A percentile compares a stretch with the other conserved stretches of the same genome.
phyloP scores from a whole-genome alignment of 1,284 basidiomycete genomes.

The Somion occarium region DNA sequence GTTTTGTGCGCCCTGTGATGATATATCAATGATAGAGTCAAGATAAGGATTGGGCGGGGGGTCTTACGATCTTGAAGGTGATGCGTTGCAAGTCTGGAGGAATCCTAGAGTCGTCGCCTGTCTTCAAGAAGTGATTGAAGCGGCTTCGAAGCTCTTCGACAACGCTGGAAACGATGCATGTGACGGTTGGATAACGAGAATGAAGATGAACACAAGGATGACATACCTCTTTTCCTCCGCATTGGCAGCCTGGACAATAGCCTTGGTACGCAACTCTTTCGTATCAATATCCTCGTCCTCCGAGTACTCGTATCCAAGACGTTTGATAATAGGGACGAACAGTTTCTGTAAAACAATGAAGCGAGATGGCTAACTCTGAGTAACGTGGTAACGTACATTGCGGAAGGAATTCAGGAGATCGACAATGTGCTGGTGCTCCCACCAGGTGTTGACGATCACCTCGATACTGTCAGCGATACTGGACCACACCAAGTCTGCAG shows the following conservation, averaged over 20 bases:
- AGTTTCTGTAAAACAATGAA: constrained; percentile 41
- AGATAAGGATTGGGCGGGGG: no score
- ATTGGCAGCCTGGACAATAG: constrained; percentile 63
- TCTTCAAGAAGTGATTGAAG: constrained; percentile 71
- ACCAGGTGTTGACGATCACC: constrained; percentile 73
- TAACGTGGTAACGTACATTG: constrained; percentile 37
- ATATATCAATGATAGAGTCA: neutral
- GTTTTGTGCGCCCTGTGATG: constrained; percentile 44
- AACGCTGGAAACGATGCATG: constrained; percentile 42
- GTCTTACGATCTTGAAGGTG: constrained; percentile 46
- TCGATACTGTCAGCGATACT: constrained; percentile 55
- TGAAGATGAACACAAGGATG: constrained; percentile 3
- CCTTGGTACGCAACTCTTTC: constrained; percentile 74
- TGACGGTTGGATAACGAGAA: neutral
- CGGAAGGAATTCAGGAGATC: constrained; percentile 63
- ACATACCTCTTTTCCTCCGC: constrained; percentile 57
- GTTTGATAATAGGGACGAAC: constrained; percentile 76
- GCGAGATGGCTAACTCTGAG: constrained; percentile 1
- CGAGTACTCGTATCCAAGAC: constrained; percentile 77
- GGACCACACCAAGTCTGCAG: constrained; percentile 70
- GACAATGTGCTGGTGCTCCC: constrained; percentile 69
- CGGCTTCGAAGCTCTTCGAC: constrained; percentile 70
- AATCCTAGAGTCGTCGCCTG: constrained; percentile 75
- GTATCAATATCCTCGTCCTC: constrained; percentile 69
- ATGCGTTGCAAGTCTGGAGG: constrained; percentile 68